These are phyloP conservation scores for Chytriomyces sp. DNA, from an alignment of 192 early-diverging fungal genomes.

Conservation along the genomic window DNA sequence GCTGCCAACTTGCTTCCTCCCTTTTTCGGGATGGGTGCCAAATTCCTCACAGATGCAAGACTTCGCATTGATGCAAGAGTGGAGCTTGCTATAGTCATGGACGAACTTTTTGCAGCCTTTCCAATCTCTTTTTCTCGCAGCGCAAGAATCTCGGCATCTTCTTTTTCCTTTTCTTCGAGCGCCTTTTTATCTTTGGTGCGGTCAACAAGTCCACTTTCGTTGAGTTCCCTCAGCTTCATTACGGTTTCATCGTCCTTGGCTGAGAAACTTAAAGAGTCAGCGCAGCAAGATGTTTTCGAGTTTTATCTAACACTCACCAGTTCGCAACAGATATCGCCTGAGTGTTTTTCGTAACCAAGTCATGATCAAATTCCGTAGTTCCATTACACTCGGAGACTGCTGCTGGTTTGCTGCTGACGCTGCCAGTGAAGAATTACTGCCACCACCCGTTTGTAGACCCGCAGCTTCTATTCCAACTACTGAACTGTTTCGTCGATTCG, in stretches of 20 bases:
- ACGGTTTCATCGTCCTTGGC: slow-evolving; percentile 40
- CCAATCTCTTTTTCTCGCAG: slow-evolving; percentile 8
- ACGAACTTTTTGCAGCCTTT: not conserved
- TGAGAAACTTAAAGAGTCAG: not conserved
- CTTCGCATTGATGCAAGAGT: not conserved
- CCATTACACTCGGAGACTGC: slow-evolving; percentile 10
- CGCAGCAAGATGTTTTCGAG: not conserved
- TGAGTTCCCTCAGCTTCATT: slow-evolving; percentile 38
- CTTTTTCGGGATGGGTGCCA: no score
- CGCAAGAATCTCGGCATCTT: slow-evolving; percentile 7
- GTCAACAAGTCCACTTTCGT: slow-evolving; percentile 45
- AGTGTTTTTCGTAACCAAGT: slow-evolving; percentile 45
- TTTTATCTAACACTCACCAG: not conserved
- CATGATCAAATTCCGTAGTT: slow-evolving; percentile 35
- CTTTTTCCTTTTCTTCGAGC: slow-evolving; percentile 23
- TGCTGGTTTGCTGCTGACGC: not conserved
- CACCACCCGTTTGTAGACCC: no score
- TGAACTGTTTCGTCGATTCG: not conserved
- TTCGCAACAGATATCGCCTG: slow-evolving; percentile 38
- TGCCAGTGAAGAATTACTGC: no score
- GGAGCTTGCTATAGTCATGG: not conserved
- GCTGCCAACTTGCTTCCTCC: not conserved
- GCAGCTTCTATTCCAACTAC: no score
- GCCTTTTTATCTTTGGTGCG: slow-evolving; percentile 12
- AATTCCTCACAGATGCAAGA: no score